Percentiles rank a stretch among this genome's conserved stretches.
phyloP scores from a whole-genome alignment of 352 stramenopile genomes.

The Aphanomyces astaci region DNA sequence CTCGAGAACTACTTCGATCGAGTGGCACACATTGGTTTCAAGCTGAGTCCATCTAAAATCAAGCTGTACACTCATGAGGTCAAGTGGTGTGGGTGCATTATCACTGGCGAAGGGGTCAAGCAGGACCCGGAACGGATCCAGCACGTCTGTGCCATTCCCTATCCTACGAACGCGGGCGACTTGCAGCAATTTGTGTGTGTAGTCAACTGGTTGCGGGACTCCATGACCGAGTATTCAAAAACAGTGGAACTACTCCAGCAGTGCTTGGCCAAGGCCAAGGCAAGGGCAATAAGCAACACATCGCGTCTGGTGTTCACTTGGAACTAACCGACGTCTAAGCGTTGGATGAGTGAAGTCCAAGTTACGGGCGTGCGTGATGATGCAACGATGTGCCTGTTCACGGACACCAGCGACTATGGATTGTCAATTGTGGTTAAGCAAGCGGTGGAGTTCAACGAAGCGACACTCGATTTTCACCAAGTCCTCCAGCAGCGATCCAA shows the following conservation, averaged over 20 bases:
- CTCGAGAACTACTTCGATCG: conserved; percentile 21
- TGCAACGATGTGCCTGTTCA: conserved; percentile 1
- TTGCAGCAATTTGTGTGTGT: too few species aligned
- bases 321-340: background rate
- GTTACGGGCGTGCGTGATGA: background rate
- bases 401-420: conserved; percentile 24
- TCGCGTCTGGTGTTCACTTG: too few species aligned
- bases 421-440: too few species aligned
- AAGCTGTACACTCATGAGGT: conserved; percentile 18
- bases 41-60: conserved; percentile 25
- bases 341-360: background rate
- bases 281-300: background rate
- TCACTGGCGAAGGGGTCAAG: background rate
- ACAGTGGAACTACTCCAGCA: background rate
- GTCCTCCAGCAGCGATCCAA: conserved; percentile 2
- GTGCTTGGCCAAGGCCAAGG: background rate
- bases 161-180: too few species aligned
- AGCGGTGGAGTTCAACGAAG: background rate
- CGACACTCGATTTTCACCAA: too few species aligned
- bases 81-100: conserved; percentile 27
- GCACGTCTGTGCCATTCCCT: too few species aligned
- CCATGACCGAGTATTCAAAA: too few species aligned
- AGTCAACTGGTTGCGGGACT: too few species aligned
- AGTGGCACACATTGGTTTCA: background rate
- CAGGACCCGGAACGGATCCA: too few species aligned